phyloP scores from a whole-genome alignment of 192 early-diverging fungal genomes.

The Backusella mclennaniae region DNA sequence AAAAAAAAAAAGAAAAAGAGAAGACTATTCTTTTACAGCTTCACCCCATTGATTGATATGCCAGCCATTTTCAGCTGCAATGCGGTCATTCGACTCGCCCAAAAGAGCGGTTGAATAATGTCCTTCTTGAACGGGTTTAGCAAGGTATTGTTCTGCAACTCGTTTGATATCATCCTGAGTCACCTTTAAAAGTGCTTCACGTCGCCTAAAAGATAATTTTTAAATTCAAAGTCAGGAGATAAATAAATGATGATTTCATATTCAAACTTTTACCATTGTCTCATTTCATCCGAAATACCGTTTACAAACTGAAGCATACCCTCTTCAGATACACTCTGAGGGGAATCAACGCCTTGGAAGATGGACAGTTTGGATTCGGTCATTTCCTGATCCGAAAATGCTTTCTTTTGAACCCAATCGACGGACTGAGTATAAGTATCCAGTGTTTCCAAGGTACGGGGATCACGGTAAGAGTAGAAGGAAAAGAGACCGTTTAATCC shows the following conservation, averaged over 20 bases:
- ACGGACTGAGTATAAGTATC: slow-evolving; percentile 63
- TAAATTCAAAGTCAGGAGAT: not conserved
- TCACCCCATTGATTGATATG: slow-evolving; percentile 26
- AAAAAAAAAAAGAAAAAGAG: too few species aligned
- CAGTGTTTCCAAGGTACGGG: slow-evolving; percentile 70
- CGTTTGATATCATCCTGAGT: slow-evolving; percentile 67
- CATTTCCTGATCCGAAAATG: slow-evolving; percentile 64
- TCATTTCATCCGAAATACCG: slow-evolving; percentile 83
- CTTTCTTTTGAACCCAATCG: slow-evolving; percentile 62
- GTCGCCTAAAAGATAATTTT: slow-evolving; percentile 47
- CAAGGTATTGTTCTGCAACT: slow-evolving; percentile 48
- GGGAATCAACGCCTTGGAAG: slow-evolving; percentile 83
- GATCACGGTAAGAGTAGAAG: slow-evolving; percentile 94
- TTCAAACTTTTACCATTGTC: slow-evolving; percentile 57
- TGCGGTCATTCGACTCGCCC: slow-evolving; percentile 30
- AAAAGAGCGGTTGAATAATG: slow-evolving; percentile 43
- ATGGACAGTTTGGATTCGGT: slow-evolving; percentile 90
- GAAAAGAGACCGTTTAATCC: slow-evolving; percentile 76
- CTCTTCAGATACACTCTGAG: slow-evolving; percentile 80
- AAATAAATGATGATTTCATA: not conserved
- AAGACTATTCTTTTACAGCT: not conserved
- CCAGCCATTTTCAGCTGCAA: slow-evolving; percentile 18
- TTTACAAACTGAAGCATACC: slow-evolving; percentile 78
- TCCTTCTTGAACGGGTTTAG: not conserved
- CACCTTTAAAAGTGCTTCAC: slow-evolving; percentile 73